phyloP scores from a whole-genome alignment of 2,329 filamentous ascomycete genomes.

The Tolypocladium ovalisporum region DNA sequence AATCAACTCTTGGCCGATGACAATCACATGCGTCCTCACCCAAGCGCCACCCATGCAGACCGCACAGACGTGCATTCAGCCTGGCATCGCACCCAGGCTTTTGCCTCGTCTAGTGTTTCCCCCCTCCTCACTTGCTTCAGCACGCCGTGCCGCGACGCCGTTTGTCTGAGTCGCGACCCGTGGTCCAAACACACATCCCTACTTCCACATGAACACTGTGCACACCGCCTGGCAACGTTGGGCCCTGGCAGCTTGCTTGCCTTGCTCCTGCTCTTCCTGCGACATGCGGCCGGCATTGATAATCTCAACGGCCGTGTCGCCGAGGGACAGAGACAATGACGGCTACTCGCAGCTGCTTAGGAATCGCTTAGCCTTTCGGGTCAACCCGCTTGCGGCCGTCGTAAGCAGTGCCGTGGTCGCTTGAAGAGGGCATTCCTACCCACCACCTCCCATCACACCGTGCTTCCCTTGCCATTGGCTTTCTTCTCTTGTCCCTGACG shows the following conservation, averaged over 20 bases:
- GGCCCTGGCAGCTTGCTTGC: not conserved
- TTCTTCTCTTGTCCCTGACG: not conserved
- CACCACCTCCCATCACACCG: not conserved
- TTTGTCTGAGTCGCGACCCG: not conserved
- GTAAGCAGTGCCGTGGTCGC: not conserved
- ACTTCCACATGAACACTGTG: not conserved
- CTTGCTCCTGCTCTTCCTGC: not conserved
- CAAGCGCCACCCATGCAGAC: constrained; percentile 7
- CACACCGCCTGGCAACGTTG: not conserved
- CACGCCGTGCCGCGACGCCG: not conserved
- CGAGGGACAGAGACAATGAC: not conserved
- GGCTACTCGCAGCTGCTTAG: not conserved
- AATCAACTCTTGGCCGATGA: constrained; percentile 6
- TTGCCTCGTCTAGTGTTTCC: not conserved
- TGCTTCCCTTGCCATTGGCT: not conserved
- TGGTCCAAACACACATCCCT: not conserved
- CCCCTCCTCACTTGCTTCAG: constrained; percentile 1
- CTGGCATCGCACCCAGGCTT: not conserved
- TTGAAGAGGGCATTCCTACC: not conserved
- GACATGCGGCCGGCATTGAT: not conserved
- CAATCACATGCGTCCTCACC: constrained; percentile 10
- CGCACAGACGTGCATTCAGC: constrained; percentile 1
- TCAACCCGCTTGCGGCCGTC: not conserved
- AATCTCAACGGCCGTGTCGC: not conserved
- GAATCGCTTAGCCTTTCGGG: not conserved